Base-by-base conservation (phyloP, 495 filamentous ascomycete species). In the Daldinia loculata region DNA sequence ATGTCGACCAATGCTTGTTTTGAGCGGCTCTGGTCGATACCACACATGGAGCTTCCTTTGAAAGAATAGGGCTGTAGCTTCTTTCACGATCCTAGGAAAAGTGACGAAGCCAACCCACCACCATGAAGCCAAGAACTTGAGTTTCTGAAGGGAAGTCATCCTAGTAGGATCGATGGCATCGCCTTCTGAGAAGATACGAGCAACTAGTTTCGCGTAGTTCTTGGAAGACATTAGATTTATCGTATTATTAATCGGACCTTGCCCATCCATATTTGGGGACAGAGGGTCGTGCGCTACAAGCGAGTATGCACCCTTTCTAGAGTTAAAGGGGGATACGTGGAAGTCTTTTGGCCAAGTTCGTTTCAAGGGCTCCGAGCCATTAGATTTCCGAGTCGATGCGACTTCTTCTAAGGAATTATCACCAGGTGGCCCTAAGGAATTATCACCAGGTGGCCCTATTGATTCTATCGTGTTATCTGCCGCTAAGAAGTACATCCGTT, bases 321-420 rank as follows among this genome's bases (percentile, higher is more conserved):
- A 86, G 66, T 91, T 92, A 80, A 93, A 93, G 3, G 89, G 87
- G 9, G 89, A 91, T n/a, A 91, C 90, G 66, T 91, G 89, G 72
- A 92, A 91, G 63, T 91, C 90, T 74, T 93, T 93, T 6, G 74
- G 74, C 89, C 88, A 92, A 22, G 76, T 77, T 34, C 80, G 77
- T 36, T 71, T 83, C 70, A 88, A 84, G 30, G 57, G 66, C 43
- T 67, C 75, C 62, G 58, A 62, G 45, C 41, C 67, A 57, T 55
- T 62, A 14, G 29, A 43, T 60, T 52, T 71, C 27, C 19, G 43
- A n/a, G 50, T 19, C 24, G 38, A 39, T 19, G 48, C 27, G 12
- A 8, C 43, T 39, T 56, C 58, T 32, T 17, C 29, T 38, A n/a
- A 12, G 38, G 32, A 52, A 2, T 64, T 59, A 36, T 71, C 41